Evolutionary conservation across 129 eudicot genomes (phyloP).

Genomic region (Helianthus annuus): DNA sequence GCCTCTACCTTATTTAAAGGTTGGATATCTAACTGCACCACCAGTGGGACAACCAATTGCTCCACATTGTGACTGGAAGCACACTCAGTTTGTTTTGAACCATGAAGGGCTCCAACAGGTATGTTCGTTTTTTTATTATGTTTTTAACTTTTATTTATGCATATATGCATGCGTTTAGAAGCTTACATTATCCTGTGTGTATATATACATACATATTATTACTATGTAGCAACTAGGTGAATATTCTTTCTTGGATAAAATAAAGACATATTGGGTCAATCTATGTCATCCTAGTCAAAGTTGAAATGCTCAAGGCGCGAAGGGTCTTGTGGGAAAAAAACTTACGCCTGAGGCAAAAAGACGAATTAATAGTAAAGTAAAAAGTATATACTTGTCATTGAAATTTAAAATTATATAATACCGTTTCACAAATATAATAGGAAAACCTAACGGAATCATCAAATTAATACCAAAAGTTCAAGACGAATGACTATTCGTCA

Average conservation of each 20-base stretch:
- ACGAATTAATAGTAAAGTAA: too few species aligned
- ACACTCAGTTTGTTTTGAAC: constrained; percentile 74
- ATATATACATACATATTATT: neutral
- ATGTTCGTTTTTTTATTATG: neutral
- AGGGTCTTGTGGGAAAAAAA: neutral
- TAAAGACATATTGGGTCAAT: constrained; percentile 3
- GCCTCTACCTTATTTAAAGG: constrained; percentile 90
- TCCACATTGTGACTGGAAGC: constrained; percentile 94
- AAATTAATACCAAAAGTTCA: neutral
- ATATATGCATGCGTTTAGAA: neutral
- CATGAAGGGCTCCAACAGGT: constrained; percentile 96
- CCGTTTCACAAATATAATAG: too few species aligned
- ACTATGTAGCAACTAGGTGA: neutral
- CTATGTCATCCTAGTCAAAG: neutral
- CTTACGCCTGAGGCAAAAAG: neutral
- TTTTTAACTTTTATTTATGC: neutral
- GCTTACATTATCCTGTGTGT: neutral
- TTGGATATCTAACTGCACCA: constrained; percentile 92
- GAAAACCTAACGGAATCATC: too few species aligned
- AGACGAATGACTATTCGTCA: too few species aligned
- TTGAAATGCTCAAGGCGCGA: neutral
- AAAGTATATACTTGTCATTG: too few species aligned
- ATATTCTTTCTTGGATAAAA: neutral
- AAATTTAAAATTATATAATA: too few species aligned
- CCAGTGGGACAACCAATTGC: constrained; percentile 77